Percentiles rank a stretch among this genome's conserved stretches.
Evolutionary conservation across 768 basidiomycete genomes (phyloP).

Genomic region (Daedaleopsis sinensis): DNA sequence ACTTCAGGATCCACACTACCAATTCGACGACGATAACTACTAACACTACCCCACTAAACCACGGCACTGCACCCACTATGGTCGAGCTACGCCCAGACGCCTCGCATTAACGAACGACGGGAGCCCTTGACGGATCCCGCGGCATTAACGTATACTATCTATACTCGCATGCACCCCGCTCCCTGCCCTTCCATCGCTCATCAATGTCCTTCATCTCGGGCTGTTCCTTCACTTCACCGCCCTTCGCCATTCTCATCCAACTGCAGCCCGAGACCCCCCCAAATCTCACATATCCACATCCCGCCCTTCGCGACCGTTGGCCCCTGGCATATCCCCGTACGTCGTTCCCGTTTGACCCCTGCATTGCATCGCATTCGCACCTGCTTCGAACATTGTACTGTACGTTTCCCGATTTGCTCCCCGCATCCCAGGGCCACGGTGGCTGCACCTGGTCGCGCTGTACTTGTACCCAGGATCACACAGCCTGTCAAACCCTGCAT

Average conservation of each 20-base stretch:
- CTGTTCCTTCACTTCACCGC: not conserved
- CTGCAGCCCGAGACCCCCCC: not conserved
- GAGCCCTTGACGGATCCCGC: conserved; percentile 15
- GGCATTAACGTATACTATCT: conserved; percentile 16
- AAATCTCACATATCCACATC: not conserved
- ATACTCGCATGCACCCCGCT: conserved; percentile 15
- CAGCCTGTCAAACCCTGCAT: not conserved
- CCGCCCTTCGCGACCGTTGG: not conserved
- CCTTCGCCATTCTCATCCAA: conserved; percentile 1
- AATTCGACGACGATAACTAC: not conserved
- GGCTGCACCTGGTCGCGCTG: not conserved
- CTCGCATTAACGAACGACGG: conserved; percentile 4
- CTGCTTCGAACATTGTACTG: not conserved
- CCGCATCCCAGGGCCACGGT: not conserved
- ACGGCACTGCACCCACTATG: conserved; percentile 3
- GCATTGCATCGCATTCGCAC: not conserved
- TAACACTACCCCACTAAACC: not conserved
- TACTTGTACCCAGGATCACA: not conserved
- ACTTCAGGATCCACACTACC: not conserved
- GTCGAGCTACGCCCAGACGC: conserved; percentile 3
- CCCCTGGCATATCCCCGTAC: conserved; percentile 5
- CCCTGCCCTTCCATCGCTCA: not conserved
- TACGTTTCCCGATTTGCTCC: not conserved
- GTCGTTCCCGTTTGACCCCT: not conserved
- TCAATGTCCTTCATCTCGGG: not conserved